Conservation (phyloP, 352 stramenopile species). For the Saprolegnia diclina region DNA sequence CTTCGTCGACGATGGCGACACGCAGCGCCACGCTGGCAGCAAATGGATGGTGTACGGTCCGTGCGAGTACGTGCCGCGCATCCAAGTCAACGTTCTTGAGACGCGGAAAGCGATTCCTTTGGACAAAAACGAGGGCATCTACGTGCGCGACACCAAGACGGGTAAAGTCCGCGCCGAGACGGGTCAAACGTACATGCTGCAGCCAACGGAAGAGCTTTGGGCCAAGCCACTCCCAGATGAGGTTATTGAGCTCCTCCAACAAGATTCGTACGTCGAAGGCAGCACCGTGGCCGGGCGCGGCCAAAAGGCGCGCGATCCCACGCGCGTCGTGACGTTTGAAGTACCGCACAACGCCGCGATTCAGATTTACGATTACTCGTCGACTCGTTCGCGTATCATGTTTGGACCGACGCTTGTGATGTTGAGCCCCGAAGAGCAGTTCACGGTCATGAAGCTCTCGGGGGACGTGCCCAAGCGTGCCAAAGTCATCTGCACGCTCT, state of each 20-base stretch:
- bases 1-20: slow-evolving; percentile 41
- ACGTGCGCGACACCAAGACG: slow-evolving; percentile 71
- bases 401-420: slow-evolving; percentile 77
- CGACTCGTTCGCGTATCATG: slow-evolving; percentile 68
- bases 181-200: slow-evolving; percentile 75
- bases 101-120: slow-evolving; percentile 70
- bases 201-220: slow-evolving; percentile 74
- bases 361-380: slow-evolving; percentile 83
- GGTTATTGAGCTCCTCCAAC: slow-evolving; percentile 54
- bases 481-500: slow-evolving; percentile 77
- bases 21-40: slow-evolving; percentile 56
- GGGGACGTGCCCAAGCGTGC: slow-evolving; percentile 62
- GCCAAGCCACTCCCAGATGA: slow-evolving; percentile 53
- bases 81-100: slow-evolving; percentile 69
- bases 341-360: slow-evolving; percentile 77
- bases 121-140: slow-evolving; percentile 74
- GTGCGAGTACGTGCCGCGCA: slow-evolving; percentile 70
- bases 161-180: slow-evolving; percentile 67
- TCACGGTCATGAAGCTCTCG: slow-evolving; percentile 66
- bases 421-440: slow-evolving; percentile 76
- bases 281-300: not conserved
- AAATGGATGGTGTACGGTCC: slow-evolving; percentile 79
- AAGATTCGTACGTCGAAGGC: slow-evolving; percentile 17
- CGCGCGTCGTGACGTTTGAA: slow-evolving; percentile 69
- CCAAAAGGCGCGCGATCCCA: slow-evolving; percentile 41